These are phyloP conservation scores for Drechslerella dactyloides DNA, from an alignment of 2,329 filamentous ascomycete species.

Conservation along the genomic window DNA sequence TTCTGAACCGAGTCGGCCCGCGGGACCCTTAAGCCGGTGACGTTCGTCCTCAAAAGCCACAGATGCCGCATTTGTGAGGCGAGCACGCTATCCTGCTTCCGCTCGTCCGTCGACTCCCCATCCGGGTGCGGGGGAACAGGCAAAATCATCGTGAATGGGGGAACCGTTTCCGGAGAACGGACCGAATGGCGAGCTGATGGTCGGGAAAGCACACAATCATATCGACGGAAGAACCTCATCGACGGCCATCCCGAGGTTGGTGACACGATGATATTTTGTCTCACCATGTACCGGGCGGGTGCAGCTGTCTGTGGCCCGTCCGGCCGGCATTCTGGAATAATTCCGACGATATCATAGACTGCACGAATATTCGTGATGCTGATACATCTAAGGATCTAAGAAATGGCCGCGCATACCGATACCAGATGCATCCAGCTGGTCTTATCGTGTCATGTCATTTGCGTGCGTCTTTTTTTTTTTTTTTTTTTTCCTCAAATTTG, in stretches of 20 bases:
- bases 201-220: constrained; percentile 24
- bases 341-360: no score
- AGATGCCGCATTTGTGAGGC: constrained; percentile 35
- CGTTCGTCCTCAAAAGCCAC: constrained; percentile 14
- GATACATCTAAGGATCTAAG: background rate
- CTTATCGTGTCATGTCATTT: constrained; percentile 2
- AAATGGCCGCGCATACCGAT: background rate
- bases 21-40: no score
- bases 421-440: background rate
- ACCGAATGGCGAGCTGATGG: constrained; percentile 28
- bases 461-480: constrained; percentile 16
- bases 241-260: background rate
- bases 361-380: no score
- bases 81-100: constrained; percentile 1
- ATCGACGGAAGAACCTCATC: background rate
- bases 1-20: constrained; percentile 15
- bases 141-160: background rate
- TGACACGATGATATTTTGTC: no score
- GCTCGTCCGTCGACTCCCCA: background rate
- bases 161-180: background rate
- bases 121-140: background rate
- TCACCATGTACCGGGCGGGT: no score
- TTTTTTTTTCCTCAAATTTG: constrained; percentile 1
- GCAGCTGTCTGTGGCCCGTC: no score
- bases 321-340: no score